phyloP scores from a whole-genome alignment of 495 filamentous ascomycete species.

The Penicillium lividum region DNA sequence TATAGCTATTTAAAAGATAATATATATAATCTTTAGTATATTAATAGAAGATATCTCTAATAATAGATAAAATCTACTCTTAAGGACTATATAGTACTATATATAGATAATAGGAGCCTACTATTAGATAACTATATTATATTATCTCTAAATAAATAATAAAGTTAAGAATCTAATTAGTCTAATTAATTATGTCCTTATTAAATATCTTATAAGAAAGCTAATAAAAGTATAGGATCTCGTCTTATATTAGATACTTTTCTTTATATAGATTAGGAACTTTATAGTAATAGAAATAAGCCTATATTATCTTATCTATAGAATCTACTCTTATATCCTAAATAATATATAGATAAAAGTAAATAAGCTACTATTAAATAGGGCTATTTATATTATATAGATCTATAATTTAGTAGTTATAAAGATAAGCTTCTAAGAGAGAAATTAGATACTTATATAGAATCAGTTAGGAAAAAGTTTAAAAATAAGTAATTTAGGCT shows the following conservation, averaged over 20 bases:
- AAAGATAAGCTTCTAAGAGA: neutral
- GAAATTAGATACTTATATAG: neutral
- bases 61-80: neutral
- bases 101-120: neutral
- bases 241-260: neutral
- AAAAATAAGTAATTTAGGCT: neutral
- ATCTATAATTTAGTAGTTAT: neutral
- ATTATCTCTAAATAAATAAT: neutral
- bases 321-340: neutral
- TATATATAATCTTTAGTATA: neutral
- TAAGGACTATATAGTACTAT: neutral
- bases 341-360: neutral
- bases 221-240: neutral
- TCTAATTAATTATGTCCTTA: neutral
- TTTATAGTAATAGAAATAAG: neutral
- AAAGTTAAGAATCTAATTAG: neutral
- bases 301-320: neutral
- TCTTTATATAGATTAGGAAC: neutral
- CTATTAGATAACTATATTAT: neutral
- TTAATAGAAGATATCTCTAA: neutral
- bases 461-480: neutral
- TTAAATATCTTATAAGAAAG: slow-evolving; percentile 1
- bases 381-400: neutral
- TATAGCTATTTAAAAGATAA: neutral
- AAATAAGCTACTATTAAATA: neutral